Evolutionary conservation across 345 rosid species (phyloP).

Genomic region (Eucalyptus cloeziana): DNA sequence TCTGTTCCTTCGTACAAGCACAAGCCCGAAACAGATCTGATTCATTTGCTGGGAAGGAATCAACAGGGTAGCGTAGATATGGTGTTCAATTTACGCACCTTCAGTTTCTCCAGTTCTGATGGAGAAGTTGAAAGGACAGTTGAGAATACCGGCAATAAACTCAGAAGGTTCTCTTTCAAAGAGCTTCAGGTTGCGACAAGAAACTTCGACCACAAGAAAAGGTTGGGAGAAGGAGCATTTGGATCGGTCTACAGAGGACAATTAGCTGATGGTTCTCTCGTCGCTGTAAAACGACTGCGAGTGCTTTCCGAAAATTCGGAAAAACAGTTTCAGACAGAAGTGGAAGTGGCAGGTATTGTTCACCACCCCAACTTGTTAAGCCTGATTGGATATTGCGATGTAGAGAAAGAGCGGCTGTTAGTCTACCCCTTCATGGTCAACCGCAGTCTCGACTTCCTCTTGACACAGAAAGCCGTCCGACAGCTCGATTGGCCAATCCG

Average conservation of each 20-base stretch:
- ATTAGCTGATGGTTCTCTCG: not conserved
- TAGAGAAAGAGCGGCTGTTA: not conserved
- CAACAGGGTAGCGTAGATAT: not conserved
- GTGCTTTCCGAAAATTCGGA: not conserved
- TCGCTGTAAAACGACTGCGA: not conserved
- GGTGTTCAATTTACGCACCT: not conserved
- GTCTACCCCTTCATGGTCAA: not conserved
- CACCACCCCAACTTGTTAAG: not conserved
- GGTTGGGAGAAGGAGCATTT: not conserved
- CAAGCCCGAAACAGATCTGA: not conserved
- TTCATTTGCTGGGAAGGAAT: not conserved
- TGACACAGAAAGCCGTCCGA: not conserved
- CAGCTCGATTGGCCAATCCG: not conserved
- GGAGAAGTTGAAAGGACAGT: not conserved
- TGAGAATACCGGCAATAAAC: not conserved
- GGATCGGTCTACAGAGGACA: not conserved
- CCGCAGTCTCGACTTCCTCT: rapidly evolving
- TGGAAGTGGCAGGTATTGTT: not conserved
- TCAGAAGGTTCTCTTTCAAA: not conserved
- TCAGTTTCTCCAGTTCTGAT: not conserved
- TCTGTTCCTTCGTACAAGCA: not conserved
- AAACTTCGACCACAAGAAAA: not conserved
- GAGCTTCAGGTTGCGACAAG: not conserved
- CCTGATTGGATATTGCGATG: not conserved
- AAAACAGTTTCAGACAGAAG: not conserved